Evolutionary conservation across 2,329 filamentous ascomycete species (phyloP).

Genomic region (Cadophora sp.): DNA sequence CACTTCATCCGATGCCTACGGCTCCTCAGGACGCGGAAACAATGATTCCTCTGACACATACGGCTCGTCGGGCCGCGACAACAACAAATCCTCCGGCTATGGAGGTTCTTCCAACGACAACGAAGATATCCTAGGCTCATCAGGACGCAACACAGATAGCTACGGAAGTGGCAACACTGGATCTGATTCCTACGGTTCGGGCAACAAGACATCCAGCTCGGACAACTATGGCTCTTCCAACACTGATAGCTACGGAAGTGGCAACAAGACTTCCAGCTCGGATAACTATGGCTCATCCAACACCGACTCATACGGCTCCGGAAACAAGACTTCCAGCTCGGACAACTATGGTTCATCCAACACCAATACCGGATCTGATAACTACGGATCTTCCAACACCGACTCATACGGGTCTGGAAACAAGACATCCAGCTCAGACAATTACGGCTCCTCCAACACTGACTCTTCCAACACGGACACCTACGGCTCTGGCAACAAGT

Average conservation of each 20-base stretch:
- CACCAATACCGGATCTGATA: too few relatives aligned
- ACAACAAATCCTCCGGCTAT: constrained; percentile 10
- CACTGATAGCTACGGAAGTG: too few relatives aligned
- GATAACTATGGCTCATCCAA: too few relatives aligned
- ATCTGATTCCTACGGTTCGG: constrained; percentile 22
- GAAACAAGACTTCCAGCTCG: too few relatives aligned
- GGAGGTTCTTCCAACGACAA: constrained; percentile 15
- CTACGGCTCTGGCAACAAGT: constrained; percentile 32
- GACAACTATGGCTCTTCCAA: too few relatives aligned
- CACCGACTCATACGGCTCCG: too few relatives aligned
- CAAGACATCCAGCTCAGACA: constrained; percentile 32
- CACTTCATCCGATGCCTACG: not conserved
- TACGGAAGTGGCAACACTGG: constrained; percentile 12
- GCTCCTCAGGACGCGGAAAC: constrained; percentile 12
- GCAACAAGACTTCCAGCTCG: too few relatives aligned
- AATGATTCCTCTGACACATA: constrained; percentile 21
- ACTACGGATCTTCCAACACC: too few relatives aligned
- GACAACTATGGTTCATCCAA: too few relatives aligned
- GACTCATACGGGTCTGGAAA: constrained; percentile 30
- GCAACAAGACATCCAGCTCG: too few relatives aligned
- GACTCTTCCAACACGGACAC: constrained; percentile 23
- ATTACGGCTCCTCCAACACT: constrained; percentile 37
- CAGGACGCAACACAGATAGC: constrained; percentile 16
- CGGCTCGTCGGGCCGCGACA: constrained; percentile 18
- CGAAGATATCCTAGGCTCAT: not conserved